A percentile compares a stretch with the other conserved stretches of the same genome.
phyloP scores from a whole-genome alignment of 2,329 filamentous ascomycete species.

The Harringtonia lauricola region DNA sequence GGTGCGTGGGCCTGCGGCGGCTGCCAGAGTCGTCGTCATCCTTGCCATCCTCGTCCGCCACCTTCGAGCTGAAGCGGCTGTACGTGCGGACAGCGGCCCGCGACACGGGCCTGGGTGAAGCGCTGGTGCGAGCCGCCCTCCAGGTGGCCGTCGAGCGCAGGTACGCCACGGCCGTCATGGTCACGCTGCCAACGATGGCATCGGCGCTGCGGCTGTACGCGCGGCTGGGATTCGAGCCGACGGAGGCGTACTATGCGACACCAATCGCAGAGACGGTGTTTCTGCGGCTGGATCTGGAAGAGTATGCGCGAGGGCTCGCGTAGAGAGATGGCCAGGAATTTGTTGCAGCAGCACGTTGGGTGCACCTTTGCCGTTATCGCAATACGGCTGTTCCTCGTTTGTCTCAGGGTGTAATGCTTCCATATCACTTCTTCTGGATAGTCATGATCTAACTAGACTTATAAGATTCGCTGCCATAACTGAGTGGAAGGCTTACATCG shows the following conservation, averaged over 20 bases:
- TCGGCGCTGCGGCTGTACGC: conserved; percentile 30
- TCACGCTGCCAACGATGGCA: conserved; percentile 11
- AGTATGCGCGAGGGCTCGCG: neutral
- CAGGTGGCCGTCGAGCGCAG: neutral
- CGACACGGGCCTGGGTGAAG: conserved; percentile 8
- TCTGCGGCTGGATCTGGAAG: conserved; percentile 1
- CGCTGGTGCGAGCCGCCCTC: conserved; percentile 2
- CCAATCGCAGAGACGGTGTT: conserved; percentile 8
- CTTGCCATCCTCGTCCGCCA: neutral
- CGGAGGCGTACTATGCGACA: conserved; percentile 9
- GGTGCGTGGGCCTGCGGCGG: conserved; percentile 8
- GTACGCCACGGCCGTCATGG: conserved; percentile 9
- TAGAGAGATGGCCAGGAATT: neutral
- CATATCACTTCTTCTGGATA: too few relatives aligned
- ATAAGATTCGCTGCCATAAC: too few relatives aligned
- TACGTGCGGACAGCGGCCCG: conserved; percentile 7
- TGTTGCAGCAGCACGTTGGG: too few relatives aligned
- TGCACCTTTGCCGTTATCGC: too few relatives aligned
- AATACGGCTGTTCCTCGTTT: too few relatives aligned
- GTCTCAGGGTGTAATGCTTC: too few relatives aligned
- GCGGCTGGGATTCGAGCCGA: conserved; percentile 30
- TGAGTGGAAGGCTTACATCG: too few relatives aligned
- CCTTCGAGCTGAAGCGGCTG: conserved; percentile 11
- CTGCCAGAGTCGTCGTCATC: neutral
- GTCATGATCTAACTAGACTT: too few relatives aligned